These are phyloP conservation scores for Herpotrichia juniperi DNA, from an alignment of 2,329 filamentous ascomycete species.

Conservation along the genomic window DNA sequence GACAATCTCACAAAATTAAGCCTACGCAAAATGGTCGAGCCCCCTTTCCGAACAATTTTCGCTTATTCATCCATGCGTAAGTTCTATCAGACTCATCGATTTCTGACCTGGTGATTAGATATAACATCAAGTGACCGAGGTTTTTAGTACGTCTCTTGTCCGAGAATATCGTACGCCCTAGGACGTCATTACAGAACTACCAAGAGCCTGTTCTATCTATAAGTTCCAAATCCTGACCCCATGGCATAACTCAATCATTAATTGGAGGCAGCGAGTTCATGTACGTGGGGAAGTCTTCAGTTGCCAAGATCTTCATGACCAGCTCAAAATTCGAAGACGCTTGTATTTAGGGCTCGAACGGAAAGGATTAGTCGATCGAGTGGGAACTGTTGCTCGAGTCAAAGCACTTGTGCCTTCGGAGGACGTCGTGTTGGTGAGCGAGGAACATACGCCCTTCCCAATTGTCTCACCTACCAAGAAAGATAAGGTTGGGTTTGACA, in stretches of 20 bases:
- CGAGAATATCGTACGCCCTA: conserved; percentile 34
- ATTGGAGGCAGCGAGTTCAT: conserved; percentile 36
- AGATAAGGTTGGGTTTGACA: too few relatives aligned
- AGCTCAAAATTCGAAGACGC: conserved; percentile 27
- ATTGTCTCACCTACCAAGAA: too few relatives aligned
- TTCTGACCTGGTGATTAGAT: conserved; percentile 16
- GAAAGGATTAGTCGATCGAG: too few relatives aligned
- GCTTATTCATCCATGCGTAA: conserved; percentile 55
- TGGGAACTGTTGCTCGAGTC: too few relatives aligned
- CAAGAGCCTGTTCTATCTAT: conserved; percentile 31
- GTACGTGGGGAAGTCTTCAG: conserved; percentile 33
- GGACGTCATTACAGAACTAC: conserved; percentile 38
- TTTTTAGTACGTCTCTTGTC: conserved; percentile 51
- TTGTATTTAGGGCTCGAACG: conserved; percentile 33
- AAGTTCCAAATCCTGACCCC: conserved; percentile 49
- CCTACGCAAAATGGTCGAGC: conserved; percentile 57
- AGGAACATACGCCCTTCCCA: too few relatives aligned
- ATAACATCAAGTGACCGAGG: conserved; percentile 50
- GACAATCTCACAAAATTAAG: conserved; percentile 53
- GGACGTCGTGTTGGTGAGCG: too few relatives aligned
- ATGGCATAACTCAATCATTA: conserved; percentile 52
- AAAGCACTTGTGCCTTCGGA: too few relatives aligned
- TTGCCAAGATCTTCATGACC: conserved; percentile 30
- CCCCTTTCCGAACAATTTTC: conserved; percentile 53
- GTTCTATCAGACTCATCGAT: neutral